Percentiles rank a stretch among this genome's conserved stretches.
Evolutionary conservation across 169 alveolate species (phyloP).

Genomic region (Plasmodium knowlesi): DNA sequence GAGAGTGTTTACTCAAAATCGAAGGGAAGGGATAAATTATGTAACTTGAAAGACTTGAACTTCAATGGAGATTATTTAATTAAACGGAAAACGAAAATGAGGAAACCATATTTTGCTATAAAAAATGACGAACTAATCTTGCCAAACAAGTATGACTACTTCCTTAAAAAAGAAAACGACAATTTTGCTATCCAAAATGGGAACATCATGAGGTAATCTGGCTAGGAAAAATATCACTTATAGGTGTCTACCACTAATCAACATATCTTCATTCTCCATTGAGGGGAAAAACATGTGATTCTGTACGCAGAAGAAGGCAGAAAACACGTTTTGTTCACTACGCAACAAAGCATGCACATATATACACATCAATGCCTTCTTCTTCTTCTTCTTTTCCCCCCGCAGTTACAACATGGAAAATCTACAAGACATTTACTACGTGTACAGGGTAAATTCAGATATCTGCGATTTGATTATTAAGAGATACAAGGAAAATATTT

Average conservation of each 20-base stretch:
- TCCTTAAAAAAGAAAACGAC: conserved; percentile 7
- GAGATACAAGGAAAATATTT: conserved; percentile 49
- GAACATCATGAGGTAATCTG: conserved; percentile 12
- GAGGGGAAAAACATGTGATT: not conserved
- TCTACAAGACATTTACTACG: conserved; percentile 64
- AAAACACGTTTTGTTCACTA: not conserved
- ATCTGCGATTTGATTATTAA: conserved; percentile 29
- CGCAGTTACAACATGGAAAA: conserved; percentile 12
- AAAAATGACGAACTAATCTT: conserved; percentile 32
- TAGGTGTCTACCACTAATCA: not conserved
- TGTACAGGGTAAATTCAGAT: conserved; percentile 43
- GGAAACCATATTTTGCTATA: not conserved
- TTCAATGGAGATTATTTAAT: conserved; percentile 34
- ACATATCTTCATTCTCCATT: not conserved
- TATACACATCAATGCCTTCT: not conserved
- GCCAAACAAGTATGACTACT: conserved; percentile 33
- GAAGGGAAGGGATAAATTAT: not conserved
- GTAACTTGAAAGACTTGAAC: conserved; percentile 23
- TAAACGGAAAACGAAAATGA: conserved; percentile 19
- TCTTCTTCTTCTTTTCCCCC: not conserved
- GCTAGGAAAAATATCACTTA: not conserved
- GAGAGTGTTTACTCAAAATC: not conserved
- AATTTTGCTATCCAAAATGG: not conserved
- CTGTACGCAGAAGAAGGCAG: not conserved
- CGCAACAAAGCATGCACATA: not conserved